A percentile compares a stretch with the other conserved stretches of the same genome.
phyloP scores from a whole-genome alignment of 2,329 filamentous ascomycete species.

The Zymoseptoria ardabiliae region DNA sequence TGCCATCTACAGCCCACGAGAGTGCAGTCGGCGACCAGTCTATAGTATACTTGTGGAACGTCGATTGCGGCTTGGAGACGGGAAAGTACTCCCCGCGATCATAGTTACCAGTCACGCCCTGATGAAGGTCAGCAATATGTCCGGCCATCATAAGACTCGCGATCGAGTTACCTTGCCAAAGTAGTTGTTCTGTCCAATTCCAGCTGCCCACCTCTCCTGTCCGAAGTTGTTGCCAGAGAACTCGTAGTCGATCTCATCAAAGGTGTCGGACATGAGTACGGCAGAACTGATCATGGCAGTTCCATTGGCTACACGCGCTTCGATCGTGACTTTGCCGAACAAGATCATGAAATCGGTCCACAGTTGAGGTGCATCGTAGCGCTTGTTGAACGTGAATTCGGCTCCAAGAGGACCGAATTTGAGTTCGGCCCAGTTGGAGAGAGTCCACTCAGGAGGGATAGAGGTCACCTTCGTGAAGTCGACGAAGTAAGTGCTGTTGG shows the following conservation, averaged over 20 bases:
- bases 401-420: conserved; percentile 40
- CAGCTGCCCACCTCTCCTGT: neutral
- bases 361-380: conserved; percentile 43
- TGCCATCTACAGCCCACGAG: conserved; percentile 56
- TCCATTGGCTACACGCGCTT: conserved; percentile 6
- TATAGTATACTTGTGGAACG: conserved; percentile 60
- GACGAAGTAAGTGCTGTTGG: conserved; percentile 12
- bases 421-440: conserved; percentile 29
- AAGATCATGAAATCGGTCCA: conserved; percentile 17
- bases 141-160: neutral
- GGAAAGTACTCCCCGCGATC: conserved; percentile 39
- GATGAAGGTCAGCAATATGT: neutral
- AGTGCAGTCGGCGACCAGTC: conserved; percentile 60
- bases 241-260: conserved; percentile 51
- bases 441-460: conserved; percentile 17
- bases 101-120: conserved; percentile 45
- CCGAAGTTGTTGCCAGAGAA: conserved; percentile 29
- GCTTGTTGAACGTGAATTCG: conserved; percentile 43
- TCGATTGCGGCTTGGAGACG: conserved; percentile 38
- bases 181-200: conserved; percentile 44
- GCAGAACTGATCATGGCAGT: conserved; percentile 10
- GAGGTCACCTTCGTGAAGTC: conserved; percentile 16
- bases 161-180: conserved; percentile 39
- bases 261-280: conserved; percentile 23
- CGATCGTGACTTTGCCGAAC: conserved; percentile 7